A percentile compares a stretch with the other conserved stretches of the same genome.
Evolutionary conservation across 805 yeast species (phyloP).

Genomic region (Candida piceae): DNA sequence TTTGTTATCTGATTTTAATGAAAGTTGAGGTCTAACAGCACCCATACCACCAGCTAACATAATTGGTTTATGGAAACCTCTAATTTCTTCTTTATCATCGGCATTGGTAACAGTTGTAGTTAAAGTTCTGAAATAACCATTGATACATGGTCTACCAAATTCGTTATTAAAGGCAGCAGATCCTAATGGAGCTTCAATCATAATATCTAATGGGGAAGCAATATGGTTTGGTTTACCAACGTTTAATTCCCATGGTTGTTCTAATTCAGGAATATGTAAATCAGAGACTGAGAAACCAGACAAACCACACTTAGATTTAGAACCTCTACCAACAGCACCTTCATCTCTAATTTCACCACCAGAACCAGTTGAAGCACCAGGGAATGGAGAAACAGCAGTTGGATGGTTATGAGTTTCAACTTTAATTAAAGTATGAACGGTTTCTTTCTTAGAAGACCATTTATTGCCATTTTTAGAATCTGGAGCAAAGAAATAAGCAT

Average conservation of each 20-base stretch:
- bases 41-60: slow-evolving; percentile 99
- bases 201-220: slow-evolving; percentile 87
- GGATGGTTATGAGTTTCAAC: slow-evolving; percentile 99
- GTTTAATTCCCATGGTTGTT: slow-evolving; percentile 93
- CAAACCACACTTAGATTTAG: slow-evolving; percentile 93
- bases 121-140: slow-evolving; percentile 94
- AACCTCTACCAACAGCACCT: slow-evolving; percentile 99
- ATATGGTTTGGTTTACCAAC: slow-evolving; percentile 91
- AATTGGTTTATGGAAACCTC: slow-evolving; percentile 98
- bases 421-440: slow-evolving; percentile 83
- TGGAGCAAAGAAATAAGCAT: slow-evolving; percentile 75
- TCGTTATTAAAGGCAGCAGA: slow-evolving; percentile 98
- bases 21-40: slow-evolving; percentile 87
- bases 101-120: slow-evolving; percentile 68
- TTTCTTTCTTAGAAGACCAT: slow-evolving; percentile 74
- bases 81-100: slow-evolving; percentile 62
- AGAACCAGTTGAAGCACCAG: slow-evolving; percentile 99
- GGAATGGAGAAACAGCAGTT: slow-evolving; percentile 97
- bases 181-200: slow-evolving; percentile 96
- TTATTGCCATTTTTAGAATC: slow-evolving; percentile 55
- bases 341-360: slow-evolving; percentile 99
- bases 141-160: slow-evolving; percentile 96
- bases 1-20: slow-evolving; percentile 71
- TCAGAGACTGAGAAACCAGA: slow-evolving; percentile 92
- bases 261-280: slow-evolving; percentile 74